Percentiles rank a stretch among this genome's conserved stretches.
phyloP scores from a whole-genome alignment of 768 basidiomycete genomes.

The Cystofilobasidium bisporidii region DNA sequence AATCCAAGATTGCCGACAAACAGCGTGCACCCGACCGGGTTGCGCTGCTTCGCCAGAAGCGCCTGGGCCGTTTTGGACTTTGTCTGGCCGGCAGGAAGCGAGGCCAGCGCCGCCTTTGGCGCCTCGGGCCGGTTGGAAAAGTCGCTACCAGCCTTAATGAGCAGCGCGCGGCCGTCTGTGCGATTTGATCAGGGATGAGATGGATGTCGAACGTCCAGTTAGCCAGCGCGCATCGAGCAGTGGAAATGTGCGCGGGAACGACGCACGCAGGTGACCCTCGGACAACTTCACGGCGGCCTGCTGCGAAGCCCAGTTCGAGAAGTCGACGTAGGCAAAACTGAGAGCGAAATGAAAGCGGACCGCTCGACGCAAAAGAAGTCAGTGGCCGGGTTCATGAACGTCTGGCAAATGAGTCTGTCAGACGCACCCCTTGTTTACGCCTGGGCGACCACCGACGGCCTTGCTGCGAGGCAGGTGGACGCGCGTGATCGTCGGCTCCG shows the following conservation, averaged over 20 bases:
- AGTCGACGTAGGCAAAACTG: conserved; percentile 96
- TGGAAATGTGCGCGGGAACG: no score
- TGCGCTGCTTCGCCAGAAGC: conserved; percentile 25
- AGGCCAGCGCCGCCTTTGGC: conserved; percentile 11
- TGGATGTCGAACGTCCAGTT: neutral
- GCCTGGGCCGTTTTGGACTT: conserved; percentile 25
- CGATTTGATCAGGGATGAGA: conserved; percentile 38
- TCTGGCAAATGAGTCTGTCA: neutral
- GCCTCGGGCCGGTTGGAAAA: conserved; percentile 26
- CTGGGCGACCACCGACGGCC: conserved; percentile 18
- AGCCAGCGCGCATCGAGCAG: neutral
- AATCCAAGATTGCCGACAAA: conserved; percentile 29
- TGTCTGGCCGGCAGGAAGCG: conserved; percentile 25
- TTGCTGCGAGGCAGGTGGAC: conserved; percentile 23
- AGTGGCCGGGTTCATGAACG: neutral
- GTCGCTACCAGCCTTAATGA: conserved; percentile 80
- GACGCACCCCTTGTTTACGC: conserved; percentile 34
- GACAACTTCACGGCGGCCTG: conserved; percentile 64
- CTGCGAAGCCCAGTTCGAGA: conserved; percentile 67
- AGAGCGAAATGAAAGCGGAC: no score
- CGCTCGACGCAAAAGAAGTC: neutral
- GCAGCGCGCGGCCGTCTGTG: conserved; percentile 70
- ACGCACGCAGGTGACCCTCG: conserved; percentile 44
- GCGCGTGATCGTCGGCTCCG: conserved; percentile 24
- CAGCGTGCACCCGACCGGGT: conserved; percentile 20